Evolutionary conservation across 805 yeast species (phyloP).

Genomic region (Candida hispaniensis): DNA sequence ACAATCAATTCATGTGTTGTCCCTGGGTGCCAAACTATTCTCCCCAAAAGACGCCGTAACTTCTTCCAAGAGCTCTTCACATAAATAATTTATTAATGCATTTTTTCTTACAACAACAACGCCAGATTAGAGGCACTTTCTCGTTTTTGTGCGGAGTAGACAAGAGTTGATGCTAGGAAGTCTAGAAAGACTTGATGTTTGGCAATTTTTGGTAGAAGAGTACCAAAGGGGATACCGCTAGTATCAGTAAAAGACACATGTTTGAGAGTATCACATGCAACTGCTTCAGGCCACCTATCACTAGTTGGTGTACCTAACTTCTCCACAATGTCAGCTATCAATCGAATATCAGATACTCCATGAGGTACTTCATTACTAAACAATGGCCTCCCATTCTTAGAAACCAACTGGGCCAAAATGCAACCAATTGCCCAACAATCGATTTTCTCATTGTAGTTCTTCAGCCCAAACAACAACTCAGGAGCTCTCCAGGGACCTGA

Average conservation of each 20-base stretch:
- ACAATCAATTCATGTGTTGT: constrained; percentile 15
- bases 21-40: constrained; percentile 1
- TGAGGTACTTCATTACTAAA: constrained; percentile 28
- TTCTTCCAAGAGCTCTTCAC: constrained; percentile 13
- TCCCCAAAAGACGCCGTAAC: constrained; percentile 11
- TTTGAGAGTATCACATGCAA: constrained; percentile 16
- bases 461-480: constrained; percentile 54
- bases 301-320: constrained; percentile 52
- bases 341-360: constrained; percentile 43
- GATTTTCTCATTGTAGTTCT: constrained; percentile 42
- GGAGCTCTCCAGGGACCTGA: constrained; percentile 66
- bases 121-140: constrained; percentile 7
- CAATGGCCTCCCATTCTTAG: constrained; percentile 32
- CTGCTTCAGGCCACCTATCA: constrained; percentile 22
- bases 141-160: constrained; percentile 5
- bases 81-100: neutral
- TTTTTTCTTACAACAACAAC: neutral
- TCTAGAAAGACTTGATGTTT: too few species aligned
- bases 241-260: constrained; percentile 18
- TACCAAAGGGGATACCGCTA: too few species aligned
- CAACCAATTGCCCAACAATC: constrained; percentile 72
- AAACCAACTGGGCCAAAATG: constrained; percentile 42
- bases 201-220: too few species aligned
- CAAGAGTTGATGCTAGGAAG: neutral
- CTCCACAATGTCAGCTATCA: constrained; percentile 44